A percentile compares a stretch with the other conserved stretches of the same genome.
Conservation (phyloP, 257 asterid genomes). For the Primulina huaijiensis region DNA sequence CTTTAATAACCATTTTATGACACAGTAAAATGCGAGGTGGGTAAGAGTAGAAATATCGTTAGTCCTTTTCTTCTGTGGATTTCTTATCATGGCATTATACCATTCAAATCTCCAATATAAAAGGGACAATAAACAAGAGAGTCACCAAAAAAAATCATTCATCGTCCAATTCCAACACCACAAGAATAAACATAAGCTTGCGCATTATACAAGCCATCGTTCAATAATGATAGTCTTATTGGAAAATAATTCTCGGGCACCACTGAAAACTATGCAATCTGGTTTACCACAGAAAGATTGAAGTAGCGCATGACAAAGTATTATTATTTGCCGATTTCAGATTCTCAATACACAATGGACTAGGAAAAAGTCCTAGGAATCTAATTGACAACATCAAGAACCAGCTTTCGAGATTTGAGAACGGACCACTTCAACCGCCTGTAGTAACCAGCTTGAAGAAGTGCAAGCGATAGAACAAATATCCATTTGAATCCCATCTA, state of each 20-base stretch:
- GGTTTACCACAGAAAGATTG: not conserved
- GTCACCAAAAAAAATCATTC: not conserved
- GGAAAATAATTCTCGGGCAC: not conserved
- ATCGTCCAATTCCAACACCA: not conserved
- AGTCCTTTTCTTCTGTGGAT: too few species aligned
- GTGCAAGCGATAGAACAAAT: slow-evolving; percentile 67
- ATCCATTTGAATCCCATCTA: slow-evolving; percentile 95
- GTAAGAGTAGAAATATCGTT: too few species aligned
- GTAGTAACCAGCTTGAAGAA: slow-evolving; percentile 75
- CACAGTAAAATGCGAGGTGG: too few species aligned
- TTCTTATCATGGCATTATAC: too few species aligned
- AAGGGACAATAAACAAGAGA: not conserved
- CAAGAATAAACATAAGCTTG: slow-evolving; percentile 8
- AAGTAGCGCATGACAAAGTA: not conserved
- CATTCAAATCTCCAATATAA: not conserved
- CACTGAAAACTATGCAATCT: not conserved
- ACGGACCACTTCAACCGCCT: slow-evolving; percentile 79
- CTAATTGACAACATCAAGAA: slow-evolving; percentile 73
- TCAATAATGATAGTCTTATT: slow-evolving; percentile 20
- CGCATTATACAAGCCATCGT: slow-evolving; percentile 10
- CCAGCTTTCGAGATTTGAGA: slow-evolving; percentile 70
- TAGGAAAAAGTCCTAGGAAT: not conserved
- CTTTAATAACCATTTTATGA: too few species aligned
- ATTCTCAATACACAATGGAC: not conserved
- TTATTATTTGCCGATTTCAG: slow-evolving; percentile 2